Percentiles rank a stretch among this genome's conserved stretches.
Conservation (phyloP, 345 rosid genomes). For the Gossypium herbaceum region DNA sequence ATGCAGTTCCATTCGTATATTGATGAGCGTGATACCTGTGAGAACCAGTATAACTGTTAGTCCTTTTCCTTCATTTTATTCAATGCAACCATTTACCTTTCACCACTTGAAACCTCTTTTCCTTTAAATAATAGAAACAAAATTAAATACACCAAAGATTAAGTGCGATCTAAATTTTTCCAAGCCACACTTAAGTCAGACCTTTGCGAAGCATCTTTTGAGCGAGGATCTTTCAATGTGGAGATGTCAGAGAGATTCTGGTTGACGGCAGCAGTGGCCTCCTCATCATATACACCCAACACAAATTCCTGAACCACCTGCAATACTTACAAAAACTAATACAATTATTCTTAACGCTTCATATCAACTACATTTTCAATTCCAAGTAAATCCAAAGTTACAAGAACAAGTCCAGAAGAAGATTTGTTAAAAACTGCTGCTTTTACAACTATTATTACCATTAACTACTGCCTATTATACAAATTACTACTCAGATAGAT, state of each 20-base stretch:
- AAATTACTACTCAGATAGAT: slow-evolving; percentile 2
- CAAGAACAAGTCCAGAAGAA: neutral
- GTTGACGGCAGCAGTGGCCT: slow-evolving; percentile 70
- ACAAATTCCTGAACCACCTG: slow-evolving; percentile 81
- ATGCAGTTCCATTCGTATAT: slow-evolving; percentile 76
- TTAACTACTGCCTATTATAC: neutral
- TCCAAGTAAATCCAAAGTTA: neutral
- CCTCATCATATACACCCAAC: slow-evolving; percentile 74
- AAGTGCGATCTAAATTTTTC: neutral
- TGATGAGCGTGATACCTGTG: slow-evolving; percentile 85
- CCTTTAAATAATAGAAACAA: too few relatives aligned
- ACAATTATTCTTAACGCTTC: too few relatives aligned
- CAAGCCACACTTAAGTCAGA: slow-evolving; percentile 16
- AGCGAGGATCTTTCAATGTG: slow-evolving; percentile 69
- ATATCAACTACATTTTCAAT: too few relatives aligned
- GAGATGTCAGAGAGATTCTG: slow-evolving; percentile 72
- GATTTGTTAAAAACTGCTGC: neutral
- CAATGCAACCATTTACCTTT: neutral
- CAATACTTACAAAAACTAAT: neutral
- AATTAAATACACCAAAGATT: neutral
- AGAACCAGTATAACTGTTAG: neutral
- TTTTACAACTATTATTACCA: neutral
- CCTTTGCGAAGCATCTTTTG: slow-evolving; percentile 85
- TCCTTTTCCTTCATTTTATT: neutral
- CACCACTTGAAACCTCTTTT: neutral